Conservation (phyloP, 192 early-diverging fungal species). For the Thamnidium elegans region DNA sequence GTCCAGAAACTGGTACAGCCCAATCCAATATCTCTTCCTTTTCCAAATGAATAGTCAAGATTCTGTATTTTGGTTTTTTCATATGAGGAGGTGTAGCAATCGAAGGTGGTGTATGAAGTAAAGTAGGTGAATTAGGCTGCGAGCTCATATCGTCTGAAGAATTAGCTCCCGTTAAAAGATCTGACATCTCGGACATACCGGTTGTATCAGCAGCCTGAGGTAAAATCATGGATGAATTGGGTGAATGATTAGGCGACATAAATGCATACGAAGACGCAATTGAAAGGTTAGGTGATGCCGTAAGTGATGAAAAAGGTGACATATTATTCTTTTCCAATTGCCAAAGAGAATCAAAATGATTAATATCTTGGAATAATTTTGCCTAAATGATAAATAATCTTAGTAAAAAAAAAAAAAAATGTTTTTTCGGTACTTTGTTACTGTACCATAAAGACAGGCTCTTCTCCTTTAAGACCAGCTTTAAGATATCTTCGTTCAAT, state of each 20-base stretch:
- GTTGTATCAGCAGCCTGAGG: conserved; percentile 17
- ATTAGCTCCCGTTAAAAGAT: conserved; percentile 18
- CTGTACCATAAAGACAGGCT: conserved; percentile 35
- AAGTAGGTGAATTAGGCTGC: conserved; percentile 20
- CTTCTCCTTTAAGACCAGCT: conserved; percentile 36
- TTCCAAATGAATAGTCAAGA: conserved; percentile 39
- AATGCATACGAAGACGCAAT: conserved; percentile 38
- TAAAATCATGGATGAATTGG: conserved; percentile 34
- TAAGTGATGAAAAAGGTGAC: conserved; percentile 35
- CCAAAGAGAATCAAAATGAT: conserved; percentile 37
- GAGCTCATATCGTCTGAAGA: conserved; percentile 10
- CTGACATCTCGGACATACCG: conserved; percentile 24
- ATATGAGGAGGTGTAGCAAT: conserved; percentile 24
- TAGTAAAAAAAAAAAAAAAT: not conserved
- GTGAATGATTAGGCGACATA: conserved; percentile 30
- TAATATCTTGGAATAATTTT: conserved; percentile 34
- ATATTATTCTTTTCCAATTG: conserved; percentile 34
- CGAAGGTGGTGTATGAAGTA: conserved; percentile 14
- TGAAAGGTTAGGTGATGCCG: conserved; percentile 37
- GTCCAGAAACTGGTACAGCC: conserved; percentile 31
- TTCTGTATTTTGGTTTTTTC: conserved; percentile 22
- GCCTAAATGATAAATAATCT: conserved; percentile 12
- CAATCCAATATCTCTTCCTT: conserved; percentile 31
- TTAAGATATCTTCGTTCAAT: conserved; percentile 32
- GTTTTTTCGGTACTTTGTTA: not conserved